Base-by-base conservation (phyloP, 2,329 filamentous ascomycete species). In the Cercospora beticola region DNA sequence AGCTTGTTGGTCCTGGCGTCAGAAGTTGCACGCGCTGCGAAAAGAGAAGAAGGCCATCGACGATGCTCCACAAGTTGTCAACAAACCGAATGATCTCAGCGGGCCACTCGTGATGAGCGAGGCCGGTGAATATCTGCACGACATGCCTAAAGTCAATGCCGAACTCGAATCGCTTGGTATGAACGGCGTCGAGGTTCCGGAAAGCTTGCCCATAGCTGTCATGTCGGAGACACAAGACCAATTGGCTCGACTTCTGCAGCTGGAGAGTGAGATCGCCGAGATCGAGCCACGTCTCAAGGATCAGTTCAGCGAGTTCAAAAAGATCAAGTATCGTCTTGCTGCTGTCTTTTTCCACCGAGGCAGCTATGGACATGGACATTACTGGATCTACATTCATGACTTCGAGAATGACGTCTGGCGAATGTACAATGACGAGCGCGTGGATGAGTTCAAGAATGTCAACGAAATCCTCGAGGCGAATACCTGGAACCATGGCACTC, bases 331-430 rank as follows among this genome's bases (percentile, higher is more conserved):
- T 78, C 88, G 88, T 14, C 86, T 99, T 4, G 94, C 97, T 74
- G 92, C 94, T 0, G 91, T 97, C 33, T 97, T 99, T 76, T 94
- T 97, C 75, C 95, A 99, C 78, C 89, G 91, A 21, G 92, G 92
- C 33, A 84, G 85, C 8, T 75, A 79, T 1, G 75, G 76, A 14
- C 86, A 86, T 31, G 95, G 95, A 0, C 95, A 99, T 79, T 99
- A 98, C 81, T 97, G 93, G 90, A 93, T 97, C 56, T 97, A 94
- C 86, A 96, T 99, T 71, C 92, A 89, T 76, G 95, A 98, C 81
- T 97, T 97, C 79, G 87, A 90, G 72, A 87, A 88, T 58, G 82
- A 89, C 40, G 83, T 94, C 21, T 99, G 95, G 94, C 90, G 93
- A 67, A 93, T 92, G 76, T 99, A 97, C 84, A 99, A 99, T 78